phyloP scores from a whole-genome alignment of 2,329 filamentous ascomycete species.

The Aspergillus oerlinghausenensis region DNA sequence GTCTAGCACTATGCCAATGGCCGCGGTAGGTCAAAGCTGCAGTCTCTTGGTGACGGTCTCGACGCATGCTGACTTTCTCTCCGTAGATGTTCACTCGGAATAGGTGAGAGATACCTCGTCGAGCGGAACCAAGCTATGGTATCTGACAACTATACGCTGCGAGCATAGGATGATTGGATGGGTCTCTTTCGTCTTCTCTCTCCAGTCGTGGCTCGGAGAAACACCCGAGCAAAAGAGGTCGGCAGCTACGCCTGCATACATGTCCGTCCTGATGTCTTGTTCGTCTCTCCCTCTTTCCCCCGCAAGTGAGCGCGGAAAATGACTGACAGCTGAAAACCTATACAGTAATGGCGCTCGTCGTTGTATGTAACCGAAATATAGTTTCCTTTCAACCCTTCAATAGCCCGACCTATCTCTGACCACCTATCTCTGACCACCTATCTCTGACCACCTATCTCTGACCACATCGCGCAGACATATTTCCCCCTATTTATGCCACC shows the following conservation, averaged over 20 bases:
- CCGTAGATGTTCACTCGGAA: constrained; percentile 80
- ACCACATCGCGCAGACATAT: constrained; percentile 48
- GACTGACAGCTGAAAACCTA: constrained; percentile 11
- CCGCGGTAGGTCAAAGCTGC: constrained; percentile 55
- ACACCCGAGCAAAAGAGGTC: constrained; percentile 52
- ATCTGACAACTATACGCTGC: constrained; percentile 7
- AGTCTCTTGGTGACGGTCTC: constrained; percentile 6
- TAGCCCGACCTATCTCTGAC: constrained; percentile 12
- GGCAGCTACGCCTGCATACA: constrained; percentile 64
- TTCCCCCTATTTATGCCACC: constrained; percentile 63
- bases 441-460: constrained; percentile 10
- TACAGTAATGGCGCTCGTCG: constrained; percentile 56
- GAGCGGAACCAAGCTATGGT: constrained; percentile 6
- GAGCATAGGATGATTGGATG: constrained; percentile 58
- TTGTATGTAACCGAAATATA: constrained; percentile 34
- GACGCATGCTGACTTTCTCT: constrained; percentile 14
- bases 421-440: too few species aligned
- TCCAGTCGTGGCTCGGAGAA: constrained; percentile 47
- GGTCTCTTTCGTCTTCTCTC: constrained; percentile 45
- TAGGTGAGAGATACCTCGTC: constrained; percentile 51
- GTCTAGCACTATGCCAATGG: constrained; percentile 85
- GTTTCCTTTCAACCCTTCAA: constrained; percentile 3
- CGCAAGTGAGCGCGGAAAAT: neutral
- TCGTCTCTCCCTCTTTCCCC: constrained; percentile 33
- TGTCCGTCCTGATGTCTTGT: constrained; percentile 77